phyloP scores from a whole-genome alignment of 139 green algal species.

The Dunaliella primolecta region DNA sequence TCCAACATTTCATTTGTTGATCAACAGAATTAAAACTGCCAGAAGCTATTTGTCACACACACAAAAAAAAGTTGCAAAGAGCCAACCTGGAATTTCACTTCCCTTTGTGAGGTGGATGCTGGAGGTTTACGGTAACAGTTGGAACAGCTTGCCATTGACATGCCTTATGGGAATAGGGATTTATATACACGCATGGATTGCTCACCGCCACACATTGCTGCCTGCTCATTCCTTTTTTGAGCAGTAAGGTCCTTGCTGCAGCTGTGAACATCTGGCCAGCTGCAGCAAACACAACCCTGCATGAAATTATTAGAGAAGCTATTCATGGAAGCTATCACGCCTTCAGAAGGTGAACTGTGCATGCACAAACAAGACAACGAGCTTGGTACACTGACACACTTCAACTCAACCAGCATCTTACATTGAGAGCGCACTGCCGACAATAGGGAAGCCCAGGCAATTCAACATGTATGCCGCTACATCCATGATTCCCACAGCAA shows the following conservation, averaged over 20 bases:
- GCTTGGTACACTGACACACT: too few species aligned
- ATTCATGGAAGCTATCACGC: not conserved
- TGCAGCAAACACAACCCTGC: slow-evolving; percentile 32
- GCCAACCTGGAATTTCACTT: too few species aligned
- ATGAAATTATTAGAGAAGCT: not conserved
- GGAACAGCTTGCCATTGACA: not conserved
- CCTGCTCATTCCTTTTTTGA: slow-evolving; percentile 17
- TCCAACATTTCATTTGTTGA: too few species aligned
- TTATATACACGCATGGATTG: too few species aligned
- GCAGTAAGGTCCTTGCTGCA: not conserved
- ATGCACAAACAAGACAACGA: not conserved
- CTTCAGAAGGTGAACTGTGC: not conserved
- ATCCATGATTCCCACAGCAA: slow-evolving; percentile 19
- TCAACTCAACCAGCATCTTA: slow-evolving; percentile 2
- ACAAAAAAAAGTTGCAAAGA: too few species aligned
- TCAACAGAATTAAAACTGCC: too few species aligned
- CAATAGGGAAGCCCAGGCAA: slow-evolving; percentile 26
- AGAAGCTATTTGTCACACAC: too few species aligned
- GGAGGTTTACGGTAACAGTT: not conserved
- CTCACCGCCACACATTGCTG: slow-evolving; percentile 11
- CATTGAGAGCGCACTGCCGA: slow-evolving; percentile 23
- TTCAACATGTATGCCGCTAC: slow-evolving; percentile 24
- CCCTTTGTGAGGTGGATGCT: not conserved
- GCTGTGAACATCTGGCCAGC: slow-evolving; percentile 33
- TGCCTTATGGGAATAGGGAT: too few species aligned